Evolutionary conservation across 208 protist species (phyloP).

Genomic region (Acanthamoeba healyi): DNA sequence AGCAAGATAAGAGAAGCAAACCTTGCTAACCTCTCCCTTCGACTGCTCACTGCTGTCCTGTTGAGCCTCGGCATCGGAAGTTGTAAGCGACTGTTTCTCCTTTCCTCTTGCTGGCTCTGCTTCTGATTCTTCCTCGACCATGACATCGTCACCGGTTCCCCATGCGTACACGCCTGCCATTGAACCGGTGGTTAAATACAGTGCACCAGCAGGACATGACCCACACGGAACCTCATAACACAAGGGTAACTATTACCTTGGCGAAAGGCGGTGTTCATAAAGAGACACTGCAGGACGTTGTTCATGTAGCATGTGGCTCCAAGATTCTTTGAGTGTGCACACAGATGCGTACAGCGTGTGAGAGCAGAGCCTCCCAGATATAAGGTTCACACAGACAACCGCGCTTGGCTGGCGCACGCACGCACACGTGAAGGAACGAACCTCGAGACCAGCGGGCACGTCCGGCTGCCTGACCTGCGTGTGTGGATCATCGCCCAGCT

Average conservation of each 20-base stretch:
- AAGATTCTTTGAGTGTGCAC: slow-evolving; percentile 58
- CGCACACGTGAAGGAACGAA: not conserved
- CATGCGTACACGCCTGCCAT: slow-evolving; percentile 6
- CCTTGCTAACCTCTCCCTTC: no score
- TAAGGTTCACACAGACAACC: no score
- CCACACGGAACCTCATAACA: not conserved
- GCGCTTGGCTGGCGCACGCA: no score
- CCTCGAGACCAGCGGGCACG: slow-evolving; percentile 50
- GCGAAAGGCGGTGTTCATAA: slow-evolving; percentile 67
- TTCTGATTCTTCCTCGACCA: not conserved
- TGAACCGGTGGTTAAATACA: not conserved
- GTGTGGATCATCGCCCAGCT: slow-evolving; percentile 41
- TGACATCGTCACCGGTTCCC: not conserved
- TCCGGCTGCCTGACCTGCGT: not conserved
- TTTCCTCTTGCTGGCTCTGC: not conserved
- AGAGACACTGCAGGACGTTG: slow-evolving; percentile 70
- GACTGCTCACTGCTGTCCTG: no score
- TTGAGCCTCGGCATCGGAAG: not conserved
- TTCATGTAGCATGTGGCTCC: slow-evolving; percentile 77
- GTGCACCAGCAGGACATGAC: no score
- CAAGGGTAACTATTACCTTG: slow-evolving; percentile 54
- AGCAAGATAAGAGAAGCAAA: no score
- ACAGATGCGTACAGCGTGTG: not conserved
- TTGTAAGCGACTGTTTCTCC: not conserved
- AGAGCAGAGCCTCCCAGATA: no score